Base-by-base conservation (phyloP, 495 filamentous ascomycete species). In the Astrocystis sublimbata region DNA sequence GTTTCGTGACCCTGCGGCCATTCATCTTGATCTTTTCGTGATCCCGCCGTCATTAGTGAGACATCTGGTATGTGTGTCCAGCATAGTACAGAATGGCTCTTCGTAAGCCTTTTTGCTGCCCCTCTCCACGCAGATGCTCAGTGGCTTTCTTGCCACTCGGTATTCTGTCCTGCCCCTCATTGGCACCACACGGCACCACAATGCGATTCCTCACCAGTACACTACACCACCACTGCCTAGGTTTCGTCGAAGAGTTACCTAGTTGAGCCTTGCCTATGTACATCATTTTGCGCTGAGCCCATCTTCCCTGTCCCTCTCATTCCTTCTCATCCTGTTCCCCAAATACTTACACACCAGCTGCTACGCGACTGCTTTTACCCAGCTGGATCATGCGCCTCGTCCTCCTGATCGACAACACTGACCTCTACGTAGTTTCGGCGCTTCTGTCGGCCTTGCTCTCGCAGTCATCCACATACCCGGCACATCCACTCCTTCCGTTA, bases 121-220 rank as follows among this genome's bases (percentile, higher is more conserved):
- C 52, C 35, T 24, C 6, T 28, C 42, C 8, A 8, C 28, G 36
- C 40, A 28, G 24, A 28, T 43, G n/a, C 30, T 19, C 54, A 57
- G 40, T 19, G 40, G 15, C 31, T 50, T 40, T 59, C 30, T n/a
- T 45, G 35, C 30, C 23, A 28, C 33, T 58, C 40, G n/a, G 42
- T 53, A 38, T 28, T 61, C 40, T 49, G 28, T 54, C 49, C 41
- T 23, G 60, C 60, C 60, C 60, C 60, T 62, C 60, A 62, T 50
- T 62, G 60, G 60, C 60, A 47, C 60, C 41, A 45, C 51, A 15
- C 59, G 26, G 58, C 57, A 49, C 28, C 59, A 24, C 47, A 56
- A 53, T 33, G 47, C 6, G 23, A 24, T 56, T 23, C 36, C 51
- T 57, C 54, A 24, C 54, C 26, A 57, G 33, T 17, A 40, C 51